A percentile compares a stretch with the other conserved stretches of the same genome.
These are phyloP conservation scores for Globisporangium canariense DNA, from an alignment of 352 stramenopile species.

Conservation along the genomic window DNA sequence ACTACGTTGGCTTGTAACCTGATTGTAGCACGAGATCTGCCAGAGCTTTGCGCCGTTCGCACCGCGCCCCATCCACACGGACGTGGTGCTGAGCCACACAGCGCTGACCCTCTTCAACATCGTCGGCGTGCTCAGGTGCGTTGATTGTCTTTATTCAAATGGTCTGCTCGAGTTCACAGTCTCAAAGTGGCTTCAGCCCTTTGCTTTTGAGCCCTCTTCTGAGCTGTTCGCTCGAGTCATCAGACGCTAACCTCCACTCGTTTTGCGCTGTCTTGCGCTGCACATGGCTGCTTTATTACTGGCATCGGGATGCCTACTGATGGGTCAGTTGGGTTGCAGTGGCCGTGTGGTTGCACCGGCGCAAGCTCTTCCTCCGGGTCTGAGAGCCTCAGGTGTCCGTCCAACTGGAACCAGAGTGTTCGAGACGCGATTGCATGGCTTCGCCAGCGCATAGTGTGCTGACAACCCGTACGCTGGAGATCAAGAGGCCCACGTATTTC, in stretches of 20 bases:
- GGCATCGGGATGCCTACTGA: neutral
- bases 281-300: neutral
- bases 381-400: constrained; percentile 1
- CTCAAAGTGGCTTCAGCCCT: neutral
- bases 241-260: neutral
- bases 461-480: neutral
- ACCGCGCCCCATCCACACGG: constrained; percentile 18
- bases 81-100: constrained; percentile 18
- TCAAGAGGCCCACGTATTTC: too few relatives aligned
- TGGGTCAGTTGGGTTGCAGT: constrained; percentile 32
- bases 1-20: constrained; percentile 6
- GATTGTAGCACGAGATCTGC: constrained; percentile 54
- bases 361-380: constrained; percentile 25
- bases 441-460: neutral
- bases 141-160: constrained; percentile 1
- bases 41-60: constrained; percentile 49
- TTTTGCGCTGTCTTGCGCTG: constrained; percentile 9
- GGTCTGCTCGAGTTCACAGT: neutral
- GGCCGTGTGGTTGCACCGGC: constrained; percentile 31
- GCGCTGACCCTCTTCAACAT: constrained; percentile 50
- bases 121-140: constrained; percentile 37
- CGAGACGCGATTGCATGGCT: neutral
- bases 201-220: neutral
- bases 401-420: neutral
- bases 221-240: neutral